phyloP scores from a whole-genome alignment of 495 filamentous ascomycete species.

The Recurvomyces mirabilis region DNA sequence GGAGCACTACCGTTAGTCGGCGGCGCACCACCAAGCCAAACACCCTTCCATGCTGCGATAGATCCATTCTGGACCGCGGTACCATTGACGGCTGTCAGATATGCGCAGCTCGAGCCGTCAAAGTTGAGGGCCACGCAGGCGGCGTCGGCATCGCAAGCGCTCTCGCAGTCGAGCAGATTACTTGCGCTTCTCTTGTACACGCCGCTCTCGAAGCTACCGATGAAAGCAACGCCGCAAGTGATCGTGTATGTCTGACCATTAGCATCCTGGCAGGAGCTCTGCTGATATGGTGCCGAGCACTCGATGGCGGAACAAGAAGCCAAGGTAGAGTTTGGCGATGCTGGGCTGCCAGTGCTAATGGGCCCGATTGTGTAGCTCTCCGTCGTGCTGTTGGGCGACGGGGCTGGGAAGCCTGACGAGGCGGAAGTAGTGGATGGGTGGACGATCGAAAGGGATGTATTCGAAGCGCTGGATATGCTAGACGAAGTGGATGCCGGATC shows the following conservation, averaged over 20 bases:
- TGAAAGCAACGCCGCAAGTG: neutral
- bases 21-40: constrained; percentile 1
- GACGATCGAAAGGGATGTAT: no score
- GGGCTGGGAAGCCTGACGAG: constrained; percentile 6
- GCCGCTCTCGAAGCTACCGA: neutral
- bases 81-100: neutral
- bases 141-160: neutral
- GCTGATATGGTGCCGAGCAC: neutral
- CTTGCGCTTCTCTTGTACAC: neutral
- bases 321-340: no score
- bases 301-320: no score
- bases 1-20: neutral
- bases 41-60: constrained; percentile 2
- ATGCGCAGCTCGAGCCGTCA: neutral
- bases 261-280: neutral
- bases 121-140: constrained; percentile 2
- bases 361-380: no score
- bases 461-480: constrained; percentile 3
- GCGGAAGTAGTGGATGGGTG: no score
- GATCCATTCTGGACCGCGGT: neutral
- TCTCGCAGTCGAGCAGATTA: neutral
- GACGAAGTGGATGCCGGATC: no score
- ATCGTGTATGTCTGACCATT: neutral
- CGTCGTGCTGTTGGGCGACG: neutral
- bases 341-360: no score